These are phyloP conservation scores for Coccomyxa subellipsoidea DNA, from an alignment of 163 green algal species.

Conservation along the genomic window DNA sequence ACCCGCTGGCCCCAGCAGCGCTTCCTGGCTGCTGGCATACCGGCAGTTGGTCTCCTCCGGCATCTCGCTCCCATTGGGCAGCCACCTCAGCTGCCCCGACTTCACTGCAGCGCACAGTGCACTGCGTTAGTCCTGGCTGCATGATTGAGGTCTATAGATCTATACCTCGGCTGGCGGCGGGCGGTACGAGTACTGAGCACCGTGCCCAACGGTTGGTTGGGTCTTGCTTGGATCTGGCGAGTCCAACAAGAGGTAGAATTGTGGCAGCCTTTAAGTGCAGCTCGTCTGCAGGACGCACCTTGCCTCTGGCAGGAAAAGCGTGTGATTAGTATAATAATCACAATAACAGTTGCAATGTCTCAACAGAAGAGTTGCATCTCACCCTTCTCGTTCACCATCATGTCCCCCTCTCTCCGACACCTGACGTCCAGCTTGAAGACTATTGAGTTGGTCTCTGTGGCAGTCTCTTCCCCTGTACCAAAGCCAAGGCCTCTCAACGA, in stretches of 20 bases:
- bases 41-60: slow-evolving; percentile 77
- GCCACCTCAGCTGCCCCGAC: slow-evolving; percentile 73
- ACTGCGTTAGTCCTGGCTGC: background rate
- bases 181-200: background rate
- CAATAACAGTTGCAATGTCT: too few species aligned
- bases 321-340: too few species aligned
- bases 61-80: slow-evolving; percentile 84
- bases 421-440: slow-evolving; percentile 79
- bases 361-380: background rate
- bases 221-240: too few species aligned
- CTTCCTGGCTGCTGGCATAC: slow-evolving; percentile 69
- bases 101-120: slow-evolving; percentile 45
- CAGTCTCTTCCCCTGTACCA: slow-evolving; percentile 40
- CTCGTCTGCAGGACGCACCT: too few species aligned
- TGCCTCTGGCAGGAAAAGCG: too few species aligned
- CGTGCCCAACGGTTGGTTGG: too few species aligned
- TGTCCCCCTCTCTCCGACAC: background rate
- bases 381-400: slow-evolving; percentile 37
- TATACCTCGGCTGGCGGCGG: too few species aligned
- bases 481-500: background rate
- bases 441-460: slow-evolving; percentile 91
- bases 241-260: too few species aligned
- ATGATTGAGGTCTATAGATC: background rate
- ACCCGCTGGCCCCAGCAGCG: slow-evolving; percentile 25
- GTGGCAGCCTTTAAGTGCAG: too few species aligned